These are phyloP conservation scores for Cajanus cajan DNA, from an alignment of 306 rosid species.

Conservation along the genomic window DNA sequence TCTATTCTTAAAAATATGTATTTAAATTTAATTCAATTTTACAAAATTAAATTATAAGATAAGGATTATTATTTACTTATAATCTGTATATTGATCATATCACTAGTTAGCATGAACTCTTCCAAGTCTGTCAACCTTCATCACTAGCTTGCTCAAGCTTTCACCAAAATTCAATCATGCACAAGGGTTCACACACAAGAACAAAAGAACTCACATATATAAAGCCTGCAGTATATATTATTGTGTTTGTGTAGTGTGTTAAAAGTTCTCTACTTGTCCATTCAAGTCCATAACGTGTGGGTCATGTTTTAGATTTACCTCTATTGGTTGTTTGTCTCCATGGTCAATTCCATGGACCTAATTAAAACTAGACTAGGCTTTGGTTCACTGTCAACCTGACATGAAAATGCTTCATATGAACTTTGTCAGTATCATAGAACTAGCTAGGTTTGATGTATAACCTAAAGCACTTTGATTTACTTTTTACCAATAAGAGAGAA, in stretches of 20 bases:
- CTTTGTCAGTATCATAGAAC: background rate
- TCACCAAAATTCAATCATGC: background rate
- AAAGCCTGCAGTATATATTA: constrained; percentile 7
- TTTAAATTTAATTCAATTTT: too few species aligned
- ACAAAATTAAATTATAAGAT: too few species aligned
- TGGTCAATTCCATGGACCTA: background rate
- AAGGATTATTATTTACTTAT: too few species aligned
- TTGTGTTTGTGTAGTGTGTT: background rate
- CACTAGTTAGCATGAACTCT: too few species aligned
- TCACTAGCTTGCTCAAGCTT: background rate
- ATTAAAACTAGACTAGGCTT: background rate
- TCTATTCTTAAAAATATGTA: too few species aligned
- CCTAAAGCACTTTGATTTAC: background rate
- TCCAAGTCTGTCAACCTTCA: background rate
- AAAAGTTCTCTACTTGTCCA: constrained; percentile 9
- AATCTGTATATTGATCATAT: too few species aligned
- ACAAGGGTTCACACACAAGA: background rate
- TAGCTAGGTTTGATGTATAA: background rate
- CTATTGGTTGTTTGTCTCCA: constrained; percentile 3
- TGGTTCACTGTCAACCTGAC: background rate
- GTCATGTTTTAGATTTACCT: constrained; percentile 9
- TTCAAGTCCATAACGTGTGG: background rate
- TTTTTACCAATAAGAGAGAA: background rate
- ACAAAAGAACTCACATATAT: background rate
- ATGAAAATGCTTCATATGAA: background rate